These are phyloP conservation scores for Kwoniella newhampshirensis DNA, from an alignment of 768 basidiomycete species.

Conservation along the genomic window DNA sequence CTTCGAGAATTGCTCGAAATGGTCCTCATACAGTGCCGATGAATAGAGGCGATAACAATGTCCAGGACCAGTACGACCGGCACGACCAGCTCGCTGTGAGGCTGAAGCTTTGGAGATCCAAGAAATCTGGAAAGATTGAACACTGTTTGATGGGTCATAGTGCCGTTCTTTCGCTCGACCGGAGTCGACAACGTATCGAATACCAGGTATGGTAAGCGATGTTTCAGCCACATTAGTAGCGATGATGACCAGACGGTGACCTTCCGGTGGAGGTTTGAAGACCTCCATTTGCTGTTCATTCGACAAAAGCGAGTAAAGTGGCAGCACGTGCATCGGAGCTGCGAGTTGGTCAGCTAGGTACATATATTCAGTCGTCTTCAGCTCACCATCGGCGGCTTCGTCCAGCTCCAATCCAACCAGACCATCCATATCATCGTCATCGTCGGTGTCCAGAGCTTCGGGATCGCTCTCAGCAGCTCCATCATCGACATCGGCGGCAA, in stretches of 20 bases:
- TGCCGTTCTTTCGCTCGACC: constrained; percentile 94
- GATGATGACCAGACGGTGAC: constrained; percentile 82
- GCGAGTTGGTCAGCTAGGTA: not conserved
- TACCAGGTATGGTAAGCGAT: constrained; percentile 92
- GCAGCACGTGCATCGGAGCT: constrained; percentile 94
- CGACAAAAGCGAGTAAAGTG: constrained; percentile 86
- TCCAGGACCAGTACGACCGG: constrained; percentile 95
- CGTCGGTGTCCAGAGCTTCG: constrained; percentile 65
- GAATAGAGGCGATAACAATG: constrained; percentile 98
- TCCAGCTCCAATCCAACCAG: constrained; percentile 54
- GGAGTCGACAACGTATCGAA: constrained; percentile 96
- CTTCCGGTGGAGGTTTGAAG: constrained; percentile 77
- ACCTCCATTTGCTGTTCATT: constrained; percentile 94
- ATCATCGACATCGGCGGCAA: constrained; percentile 59
- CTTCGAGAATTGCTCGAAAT: constrained; percentile 79
- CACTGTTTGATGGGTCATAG: constrained; percentile 74
- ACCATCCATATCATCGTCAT: constrained; percentile 61
- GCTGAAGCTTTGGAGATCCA: constrained; percentile 97
- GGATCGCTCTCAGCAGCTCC: constrained; percentile 62
- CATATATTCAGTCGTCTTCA: not conserved
- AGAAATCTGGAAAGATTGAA: constrained; percentile 86
- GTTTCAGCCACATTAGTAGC: constrained; percentile 97
- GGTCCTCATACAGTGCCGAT: constrained; percentile 87
- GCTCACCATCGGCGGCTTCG: constrained; percentile 31
- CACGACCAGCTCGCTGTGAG: constrained; percentile 89